Evolutionary conservation across 164 flowering plant species (phyloP).

Genomic region (Stephania yunnanensis): DNA sequence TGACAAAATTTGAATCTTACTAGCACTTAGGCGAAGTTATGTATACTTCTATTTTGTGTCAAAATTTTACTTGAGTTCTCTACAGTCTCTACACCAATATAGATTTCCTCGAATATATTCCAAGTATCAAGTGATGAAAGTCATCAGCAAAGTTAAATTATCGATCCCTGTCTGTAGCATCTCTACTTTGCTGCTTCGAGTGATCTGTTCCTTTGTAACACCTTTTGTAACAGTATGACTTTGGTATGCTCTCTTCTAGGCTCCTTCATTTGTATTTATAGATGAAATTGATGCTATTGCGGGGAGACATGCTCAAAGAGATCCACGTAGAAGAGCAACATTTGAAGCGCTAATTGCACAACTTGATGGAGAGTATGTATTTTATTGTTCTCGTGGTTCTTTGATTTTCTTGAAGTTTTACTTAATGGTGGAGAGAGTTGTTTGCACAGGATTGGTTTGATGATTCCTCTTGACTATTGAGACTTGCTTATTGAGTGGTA

Average conservation of each 20-base stretch:
- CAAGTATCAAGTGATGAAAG: too few species aligned
- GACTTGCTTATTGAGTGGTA: slow-evolving; percentile 2
- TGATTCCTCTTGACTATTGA: background rate
- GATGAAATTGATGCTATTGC: slow-evolving; percentile 99
- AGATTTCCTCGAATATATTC: too few species aligned
- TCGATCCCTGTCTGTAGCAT: too few species aligned
- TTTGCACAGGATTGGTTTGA: background rate
- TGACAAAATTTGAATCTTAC: too few species aligned
- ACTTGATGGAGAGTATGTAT: slow-evolving; percentile 94
- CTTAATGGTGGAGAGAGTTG: background rate
- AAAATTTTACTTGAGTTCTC: too few species aligned
- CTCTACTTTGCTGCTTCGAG: too few species aligned
- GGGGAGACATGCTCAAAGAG: slow-evolving; percentile 84
- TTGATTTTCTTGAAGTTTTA: background rate
- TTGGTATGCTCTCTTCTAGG: slow-evolving; percentile 37
- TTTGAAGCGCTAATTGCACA: slow-evolving; percentile 83
- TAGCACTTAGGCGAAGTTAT: too few species aligned
- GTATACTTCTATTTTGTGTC: too few species aligned
- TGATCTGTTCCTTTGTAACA: too few species aligned
- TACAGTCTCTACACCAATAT: too few species aligned
- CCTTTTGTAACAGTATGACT: too few species aligned
- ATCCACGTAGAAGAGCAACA: slow-evolving; percentile 75
- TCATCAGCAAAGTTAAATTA: too few species aligned
- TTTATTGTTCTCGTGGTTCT: background rate
- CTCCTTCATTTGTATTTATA: slow-evolving; percentile 88